Evolutionary conservation across 2,329 filamentous ascomycete genomes (phyloP).

Genomic region (Fusarium liriodendri): DNA sequence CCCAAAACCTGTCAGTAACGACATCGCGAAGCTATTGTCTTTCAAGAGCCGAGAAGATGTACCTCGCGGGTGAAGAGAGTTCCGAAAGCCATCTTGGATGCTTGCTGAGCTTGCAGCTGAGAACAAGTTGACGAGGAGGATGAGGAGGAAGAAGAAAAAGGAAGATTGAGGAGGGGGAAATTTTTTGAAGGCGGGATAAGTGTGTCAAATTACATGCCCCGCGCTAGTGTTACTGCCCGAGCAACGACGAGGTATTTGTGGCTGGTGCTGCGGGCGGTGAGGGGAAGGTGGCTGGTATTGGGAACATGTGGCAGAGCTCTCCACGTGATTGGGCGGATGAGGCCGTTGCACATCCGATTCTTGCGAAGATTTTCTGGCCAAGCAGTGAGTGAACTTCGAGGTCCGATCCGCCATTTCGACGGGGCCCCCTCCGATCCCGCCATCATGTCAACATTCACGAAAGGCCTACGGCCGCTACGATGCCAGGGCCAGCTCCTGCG

Average conservation of each 20-base stretch:
- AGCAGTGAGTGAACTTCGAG: constrained; percentile 34
- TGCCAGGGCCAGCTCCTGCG: constrained; percentile 47
- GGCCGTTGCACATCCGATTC: constrained; percentile 24
- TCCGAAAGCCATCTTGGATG: constrained; percentile 89
- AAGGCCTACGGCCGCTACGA: constrained; percentile 50
- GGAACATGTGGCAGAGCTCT: constrained; percentile 26
- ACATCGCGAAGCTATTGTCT: constrained; percentile 29
- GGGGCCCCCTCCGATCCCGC: constrained; percentile 38
- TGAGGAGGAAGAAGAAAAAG: constrained; percentile 38
- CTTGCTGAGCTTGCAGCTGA: constrained; percentile 43
- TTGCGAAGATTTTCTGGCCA: constrained; percentile 43
- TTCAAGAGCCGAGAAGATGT: constrained; percentile 47
- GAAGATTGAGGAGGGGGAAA: constrained; percentile 44
- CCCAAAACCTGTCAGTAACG: constrained; percentile 49
- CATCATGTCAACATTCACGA: constrained; percentile 51
- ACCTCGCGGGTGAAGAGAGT: constrained; percentile 94
- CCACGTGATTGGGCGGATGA: constrained; percentile 42
- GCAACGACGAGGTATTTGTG: constrained; percentile 34
- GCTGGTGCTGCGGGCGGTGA: constrained; percentile 24
- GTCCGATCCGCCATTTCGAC: constrained; percentile 39
- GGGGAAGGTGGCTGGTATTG: constrained; percentile 8
- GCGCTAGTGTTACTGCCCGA: constrained; percentile 46
- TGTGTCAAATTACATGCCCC: constrained; percentile 49
- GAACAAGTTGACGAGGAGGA: constrained; percentile 43
- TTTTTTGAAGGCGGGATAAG: constrained; percentile 47